phyloP scores from a whole-genome alignment of 176 grass and related monocot species.

The Oryza meridionalis region DNA sequence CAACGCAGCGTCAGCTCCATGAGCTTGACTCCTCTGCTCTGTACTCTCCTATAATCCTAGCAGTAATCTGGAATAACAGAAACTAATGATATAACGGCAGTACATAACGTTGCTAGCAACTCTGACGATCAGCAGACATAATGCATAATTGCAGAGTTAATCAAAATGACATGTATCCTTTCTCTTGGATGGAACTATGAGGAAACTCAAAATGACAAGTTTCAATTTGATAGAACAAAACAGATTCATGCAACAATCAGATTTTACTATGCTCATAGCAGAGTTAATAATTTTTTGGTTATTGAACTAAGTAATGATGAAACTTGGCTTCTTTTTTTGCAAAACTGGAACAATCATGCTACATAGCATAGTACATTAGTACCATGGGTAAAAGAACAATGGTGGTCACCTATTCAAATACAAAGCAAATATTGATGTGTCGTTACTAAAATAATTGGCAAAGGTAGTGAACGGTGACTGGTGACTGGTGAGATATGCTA shows the following conservation, averaged over 20 bases:
- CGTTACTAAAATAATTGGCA: neutral
- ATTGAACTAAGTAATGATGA: neutral
- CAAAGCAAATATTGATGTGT: neutral
- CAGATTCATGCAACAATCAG: neutral
- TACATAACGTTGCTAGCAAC: neutral
- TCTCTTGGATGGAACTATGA: neutral
- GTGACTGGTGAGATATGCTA: neutral
- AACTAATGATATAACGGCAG: slow-evolving; percentile 13
- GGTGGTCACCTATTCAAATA: neutral
- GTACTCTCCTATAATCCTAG: neutral
- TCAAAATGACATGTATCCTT: slow-evolving; percentile 10
- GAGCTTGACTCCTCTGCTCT: slow-evolving; percentile 8
- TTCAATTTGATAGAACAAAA: neutral
- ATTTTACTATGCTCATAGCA: neutral
- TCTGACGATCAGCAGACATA: neutral
- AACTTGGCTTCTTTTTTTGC: neutral
- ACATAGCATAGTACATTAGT: neutral
- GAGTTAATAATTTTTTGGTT: neutral
- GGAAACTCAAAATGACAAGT: neutral
- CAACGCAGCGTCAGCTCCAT: slow-evolving; percentile 4
- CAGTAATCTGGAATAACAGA: slow-evolving; percentile 23
- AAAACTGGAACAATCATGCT: neutral
- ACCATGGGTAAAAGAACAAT: too few species aligned
- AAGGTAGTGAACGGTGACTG: neutral
- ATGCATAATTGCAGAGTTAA: neutral